Evolutionary conservation across 106 monocot genomes (phyloP), one percentile per base, ranked within the genome.

Genomic region (Iris macrosiphon): DNA sequence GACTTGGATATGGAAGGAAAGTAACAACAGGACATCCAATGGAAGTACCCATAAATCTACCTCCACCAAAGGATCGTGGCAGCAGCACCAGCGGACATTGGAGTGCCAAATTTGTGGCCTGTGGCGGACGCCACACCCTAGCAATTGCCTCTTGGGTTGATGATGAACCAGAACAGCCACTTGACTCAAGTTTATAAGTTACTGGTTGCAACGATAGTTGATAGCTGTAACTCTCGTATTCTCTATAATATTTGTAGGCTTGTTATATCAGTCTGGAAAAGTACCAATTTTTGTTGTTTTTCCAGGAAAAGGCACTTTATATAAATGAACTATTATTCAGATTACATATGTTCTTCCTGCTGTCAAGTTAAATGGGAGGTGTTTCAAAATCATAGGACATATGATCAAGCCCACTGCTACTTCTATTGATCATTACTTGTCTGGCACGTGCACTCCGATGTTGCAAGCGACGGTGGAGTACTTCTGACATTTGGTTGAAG

Each of bases 101-200:
- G 85, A 63, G 73, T 14, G 69, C 76, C 1, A 80, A 66, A 32
- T 30, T 66, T 22, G 67, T 85, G 4, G 85, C 85, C 4, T 80
- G 85, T 29, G 85, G 85, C 26, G 85, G 85, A 10, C 86, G 98
- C n/a, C 98, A 98, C 56, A 91, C 90, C 11, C 70, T 98, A 16
- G 89, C 96, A 23, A 82, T 96, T 44, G 89, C 88, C 2, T 49
- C 45, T 23, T 82, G 86, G 92, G 57, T 62, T 2, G 74, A 83
- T 31, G 77, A 77, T 7, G 56, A 15, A 46, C 20, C 31, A 31
- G 54, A 65, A 18, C 18, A 55, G 13, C 16, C 20, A n/a, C n/a
- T 47, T n/a, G n/a, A n/a, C n/a, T n/a, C n/a, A n/a, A n/a, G 10
- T 35, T 4, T 6, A 35, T 35, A 6, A 10, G 4, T 35, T 6